A percentile compares a stretch with the other conserved stretches of the same genome.
These are phyloP conservation scores for Trichophyton verrucosum DNA, from an alignment of 2,329 filamentous ascomycete genomes.

Conservation along the genomic window DNA sequence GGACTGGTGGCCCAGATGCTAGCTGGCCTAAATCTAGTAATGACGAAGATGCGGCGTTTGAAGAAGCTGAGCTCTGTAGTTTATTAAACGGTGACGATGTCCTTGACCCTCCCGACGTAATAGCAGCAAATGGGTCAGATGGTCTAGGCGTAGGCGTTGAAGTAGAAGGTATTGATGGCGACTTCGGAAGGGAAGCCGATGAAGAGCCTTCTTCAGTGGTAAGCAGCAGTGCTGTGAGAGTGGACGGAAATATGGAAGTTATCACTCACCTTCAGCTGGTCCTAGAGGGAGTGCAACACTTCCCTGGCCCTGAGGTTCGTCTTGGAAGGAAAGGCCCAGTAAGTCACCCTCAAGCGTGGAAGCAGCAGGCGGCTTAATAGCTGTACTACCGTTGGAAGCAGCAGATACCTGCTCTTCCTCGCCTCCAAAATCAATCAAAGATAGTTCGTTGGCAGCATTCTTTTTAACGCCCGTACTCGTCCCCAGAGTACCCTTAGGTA, in stretches of 20 bases:
- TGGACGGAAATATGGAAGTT: constrained; percentile 20
- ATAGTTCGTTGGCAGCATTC: constrained; percentile 65
- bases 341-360: constrained; percentile 60
- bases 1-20: neutral
- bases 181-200: neutral
- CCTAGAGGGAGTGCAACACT: constrained; percentile 62
- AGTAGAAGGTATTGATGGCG: constrained; percentile 21
- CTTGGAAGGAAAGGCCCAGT: constrained; percentile 71
- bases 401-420: constrained; percentile 44
- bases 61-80: constrained; percentile 15
- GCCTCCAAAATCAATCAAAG: constrained; percentile 81
- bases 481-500: constrained; percentile 67
- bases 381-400: constrained; percentile 33
- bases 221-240: neutral
- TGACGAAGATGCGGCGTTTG: constrained; percentile 16
- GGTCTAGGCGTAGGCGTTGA: constrained; percentile 28
- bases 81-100: constrained; percentile 31
- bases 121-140: constrained; percentile 50
- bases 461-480: constrained; percentile 53
- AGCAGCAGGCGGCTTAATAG: constrained; percentile 40
- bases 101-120: constrained; percentile 42
- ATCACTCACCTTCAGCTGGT: constrained; percentile 36
- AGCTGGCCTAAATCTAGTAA: constrained; percentile 23
- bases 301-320: constrained; percentile 48
- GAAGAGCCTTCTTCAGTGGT: neutral